These are phyloP conservation scores for Coffea eugenioides DNA, from an alignment of 257 asterid species.

Conservation along the genomic window DNA sequence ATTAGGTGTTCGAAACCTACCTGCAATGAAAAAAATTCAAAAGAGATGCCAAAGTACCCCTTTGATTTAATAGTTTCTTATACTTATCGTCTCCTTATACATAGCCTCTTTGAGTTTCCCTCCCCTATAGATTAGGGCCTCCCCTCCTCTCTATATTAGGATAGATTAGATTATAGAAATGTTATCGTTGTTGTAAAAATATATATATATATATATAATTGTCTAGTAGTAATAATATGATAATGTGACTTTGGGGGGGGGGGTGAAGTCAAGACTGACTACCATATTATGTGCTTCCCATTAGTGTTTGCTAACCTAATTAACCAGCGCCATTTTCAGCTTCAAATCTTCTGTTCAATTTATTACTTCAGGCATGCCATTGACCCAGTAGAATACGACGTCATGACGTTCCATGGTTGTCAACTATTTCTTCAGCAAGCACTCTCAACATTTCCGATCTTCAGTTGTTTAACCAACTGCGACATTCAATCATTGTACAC, in stretches of 20 bases:
- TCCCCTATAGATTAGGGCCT: too few species aligned
- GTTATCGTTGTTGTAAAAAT: too few species aligned
- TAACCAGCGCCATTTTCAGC: constrained; percentile 30
- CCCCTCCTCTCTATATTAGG: too few species aligned
- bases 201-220: too few species aligned
- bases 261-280: neutral
- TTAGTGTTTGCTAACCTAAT: constrained; percentile 42
- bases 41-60: too few species aligned
- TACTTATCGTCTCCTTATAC: too few species aligned
- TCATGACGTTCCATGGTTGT: neutral
- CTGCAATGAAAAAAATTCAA: too few species aligned
- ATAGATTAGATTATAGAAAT: too few species aligned
- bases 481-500: neutral
- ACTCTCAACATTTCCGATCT: neutral
- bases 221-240: too few species aligned
- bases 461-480: constrained; percentile 17
- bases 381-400: neutral
- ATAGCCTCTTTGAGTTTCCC: too few species aligned
- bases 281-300: neutral
- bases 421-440: neutral
- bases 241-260: neutral
- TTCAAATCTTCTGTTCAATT: neutral
- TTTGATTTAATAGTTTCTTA: too few species aligned
- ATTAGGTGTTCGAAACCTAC: too few species aligned
- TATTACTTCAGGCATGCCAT: neutral